Evolutionary conservation across 2,329 filamentous ascomycete genomes (phyloP), one percentile per base, ranked within the genome.

Genomic region (Aspergillus tubingensis): DNA sequence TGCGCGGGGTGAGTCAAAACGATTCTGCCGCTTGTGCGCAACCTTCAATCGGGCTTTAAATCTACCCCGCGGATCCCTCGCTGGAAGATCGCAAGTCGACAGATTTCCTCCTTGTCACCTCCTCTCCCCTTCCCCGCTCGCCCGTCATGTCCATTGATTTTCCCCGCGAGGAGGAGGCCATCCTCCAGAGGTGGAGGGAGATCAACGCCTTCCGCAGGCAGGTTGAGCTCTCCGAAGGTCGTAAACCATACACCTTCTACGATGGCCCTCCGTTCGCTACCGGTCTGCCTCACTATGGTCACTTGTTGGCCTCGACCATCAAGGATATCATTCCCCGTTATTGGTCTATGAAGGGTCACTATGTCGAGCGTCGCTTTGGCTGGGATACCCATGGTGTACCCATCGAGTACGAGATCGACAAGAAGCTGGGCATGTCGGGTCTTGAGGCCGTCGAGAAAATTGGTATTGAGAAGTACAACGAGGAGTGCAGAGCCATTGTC

Each of bases 351-450:
- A 96, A 96, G 75, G 94, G 94, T 15, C 91, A 88, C 74, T 90
- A 96, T 80, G 93, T 97, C 55, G 91, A 95, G 81, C 86, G 94
- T 66, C 86, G 93, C 61, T 97, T 97, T 68, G 94, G 94, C 56
- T 97, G 94, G 94, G 94, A 97, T 75, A 92, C 93, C 1, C 94
- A 97, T 74, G 94, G 94, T 62, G 84, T 98, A 56, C 94, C 94
- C 15, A 95, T 98, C 68, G 94, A 98, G 80, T 91, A 96, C 76
- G 94, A 97, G 79, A 97, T 97, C 72, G 94, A 97, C 82, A 97
- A 97, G 84, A 94, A 94, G 79, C 83, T 96, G 66, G 91, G 91
- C 43, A 93, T 96, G 72, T 91, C 91, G 67, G 91, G 92, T 58
- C 90, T 91, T 75, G 90, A 93, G 66, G 92, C 92, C 5, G 93